Evolutionary conservation across 208 protist genomes (phyloP).

Genomic region (Leishmania aethiopica): DNA sequence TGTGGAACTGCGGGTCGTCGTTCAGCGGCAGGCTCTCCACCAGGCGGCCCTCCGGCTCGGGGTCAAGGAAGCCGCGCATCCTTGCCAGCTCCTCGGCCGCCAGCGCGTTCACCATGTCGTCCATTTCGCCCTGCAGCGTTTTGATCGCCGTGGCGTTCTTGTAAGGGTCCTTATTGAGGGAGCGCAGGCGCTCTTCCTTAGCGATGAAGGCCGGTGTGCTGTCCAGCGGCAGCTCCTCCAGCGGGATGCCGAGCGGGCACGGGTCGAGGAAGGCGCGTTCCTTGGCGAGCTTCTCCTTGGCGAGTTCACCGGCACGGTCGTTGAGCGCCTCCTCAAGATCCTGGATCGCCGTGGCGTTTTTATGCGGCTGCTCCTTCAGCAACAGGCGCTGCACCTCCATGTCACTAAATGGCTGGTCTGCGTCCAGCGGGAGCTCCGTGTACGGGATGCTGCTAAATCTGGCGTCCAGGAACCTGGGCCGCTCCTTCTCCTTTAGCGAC

Average conservation of each 20-base stretch:
- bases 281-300: conserved; percentile 52
- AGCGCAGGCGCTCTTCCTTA: conserved; percentile 68
- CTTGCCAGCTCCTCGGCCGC: conserved; percentile 63
- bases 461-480: conserved; percentile 57
- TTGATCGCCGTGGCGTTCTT: conserved; percentile 51
- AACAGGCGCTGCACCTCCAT: conserved; percentile 65
- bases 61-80: conserved; percentile 67
- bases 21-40: conserved; percentile 68
- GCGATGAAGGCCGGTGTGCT: conserved; percentile 45
- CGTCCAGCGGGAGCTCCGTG: conserved; percentile 57
- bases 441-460: conserved; percentile 56
- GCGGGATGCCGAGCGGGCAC: conserved; percentile 55
- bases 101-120: conserved; percentile 46
- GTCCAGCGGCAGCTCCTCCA: conserved; percentile 71
- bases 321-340: conserved; percentile 77
- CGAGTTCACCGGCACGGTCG: conserved; percentile 64
- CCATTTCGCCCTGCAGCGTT: conserved; percentile 57
- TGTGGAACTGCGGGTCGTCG: conserved; percentile 61
- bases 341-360: conserved; percentile 50
- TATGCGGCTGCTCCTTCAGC: conserved; percentile 49
- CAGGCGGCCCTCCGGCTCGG: conserved; percentile 65
- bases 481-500: conserved; percentile 62
- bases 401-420: conserved; percentile 56
- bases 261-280: conserved; percentile 73
- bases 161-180: conserved; percentile 49